phyloP scores from a whole-genome alignment of 2,329 filamentous ascomycete species.

The Aspergillus pseudonomiae region DNA sequence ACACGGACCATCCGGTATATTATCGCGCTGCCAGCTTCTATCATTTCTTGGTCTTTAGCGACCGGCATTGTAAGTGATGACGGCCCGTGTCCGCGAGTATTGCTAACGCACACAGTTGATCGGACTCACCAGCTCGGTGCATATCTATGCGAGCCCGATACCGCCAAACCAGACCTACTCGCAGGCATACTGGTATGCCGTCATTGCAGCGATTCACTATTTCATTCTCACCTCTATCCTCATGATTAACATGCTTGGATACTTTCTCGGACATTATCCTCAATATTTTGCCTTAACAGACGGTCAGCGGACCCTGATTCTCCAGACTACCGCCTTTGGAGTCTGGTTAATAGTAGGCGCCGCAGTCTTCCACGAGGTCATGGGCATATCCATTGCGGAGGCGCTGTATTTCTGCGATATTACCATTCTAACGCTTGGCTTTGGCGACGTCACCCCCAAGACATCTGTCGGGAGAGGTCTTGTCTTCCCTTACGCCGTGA shows the following conservation, averaged over 20 bases:
- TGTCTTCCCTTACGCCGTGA: slow-evolving; percentile 79
- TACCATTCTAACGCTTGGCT: slow-evolving; percentile 63
- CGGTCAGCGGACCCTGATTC: slow-evolving; percentile 82
- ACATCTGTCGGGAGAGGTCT: slow-evolving; percentile 67
- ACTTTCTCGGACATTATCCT: slow-evolving; percentile 72
- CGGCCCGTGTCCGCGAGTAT: too few relatives aligned
- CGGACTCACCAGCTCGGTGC: slow-evolving; percentile 66
- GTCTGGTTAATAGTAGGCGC: slow-evolving; percentile 79
- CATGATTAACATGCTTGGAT: slow-evolving; percentile 77
- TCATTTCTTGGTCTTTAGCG: slow-evolving; percentile 73
- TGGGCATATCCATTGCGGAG: slow-evolving; percentile 77
- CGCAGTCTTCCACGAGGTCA: slow-evolving; percentile 71
- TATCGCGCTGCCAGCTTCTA: slow-evolving; percentile 80
- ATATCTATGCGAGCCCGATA: slow-evolving; percentile 60
- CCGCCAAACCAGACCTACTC: slow-evolving; percentile 62
- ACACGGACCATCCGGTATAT: slow-evolving; percentile 77
- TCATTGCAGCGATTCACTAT: slow-evolving; percentile 79
- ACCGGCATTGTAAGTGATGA: slow-evolving; percentile 56
- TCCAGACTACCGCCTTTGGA: slow-evolving; percentile 86
- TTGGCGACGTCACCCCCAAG: slow-evolving; percentile 62
- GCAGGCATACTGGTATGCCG: slow-evolving; percentile 84
- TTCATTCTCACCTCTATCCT: slow-evolving; percentile 77
- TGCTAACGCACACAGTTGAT: slow-evolving; percentile 54
- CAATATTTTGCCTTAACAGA: slow-evolving; percentile 78
- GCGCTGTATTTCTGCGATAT: slow-evolving; percentile 79